Conservation (phyloP, 2,329 filamentous ascomycete genomes). For the Orbilia javanica region DNA sequence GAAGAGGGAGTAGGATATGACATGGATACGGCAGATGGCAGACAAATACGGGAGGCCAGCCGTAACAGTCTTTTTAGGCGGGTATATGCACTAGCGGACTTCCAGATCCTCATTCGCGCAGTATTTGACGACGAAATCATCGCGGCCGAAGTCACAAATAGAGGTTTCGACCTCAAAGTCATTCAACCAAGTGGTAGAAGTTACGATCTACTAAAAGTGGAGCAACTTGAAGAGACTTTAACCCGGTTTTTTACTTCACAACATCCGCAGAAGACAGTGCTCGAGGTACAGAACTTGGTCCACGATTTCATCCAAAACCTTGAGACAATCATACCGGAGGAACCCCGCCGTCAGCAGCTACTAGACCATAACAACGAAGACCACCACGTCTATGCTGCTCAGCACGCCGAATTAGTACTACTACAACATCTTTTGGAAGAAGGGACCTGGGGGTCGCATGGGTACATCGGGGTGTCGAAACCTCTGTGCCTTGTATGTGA, state of each 20-base stretch:
- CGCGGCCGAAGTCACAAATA: background rate
- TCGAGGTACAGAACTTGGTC: background rate
- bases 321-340: background rate
- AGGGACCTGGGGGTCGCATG: background rate
- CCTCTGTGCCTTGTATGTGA: constrained; percentile 22
- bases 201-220: background rate
- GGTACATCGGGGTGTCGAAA: constrained; percentile 19
- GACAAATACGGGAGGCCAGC: background rate
- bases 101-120: background rate
- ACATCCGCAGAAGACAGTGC: background rate
- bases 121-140: background rate
- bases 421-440: background rate
- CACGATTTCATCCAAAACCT: background rate
- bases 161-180: background rate
- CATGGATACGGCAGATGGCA: background rate
- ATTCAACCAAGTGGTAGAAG: background rate
- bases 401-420: background rate
- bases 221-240: background rate
- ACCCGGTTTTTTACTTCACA: background rate
- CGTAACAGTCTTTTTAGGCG: background rate
- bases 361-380: background rate
- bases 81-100: background rate
- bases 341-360: background rate
- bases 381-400: background rate
- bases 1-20: too few relatives aligned